Base-by-base conservation (phyloP, 2,329 filamentous ascomycete species). In the Claviceps sorghi region DNA sequence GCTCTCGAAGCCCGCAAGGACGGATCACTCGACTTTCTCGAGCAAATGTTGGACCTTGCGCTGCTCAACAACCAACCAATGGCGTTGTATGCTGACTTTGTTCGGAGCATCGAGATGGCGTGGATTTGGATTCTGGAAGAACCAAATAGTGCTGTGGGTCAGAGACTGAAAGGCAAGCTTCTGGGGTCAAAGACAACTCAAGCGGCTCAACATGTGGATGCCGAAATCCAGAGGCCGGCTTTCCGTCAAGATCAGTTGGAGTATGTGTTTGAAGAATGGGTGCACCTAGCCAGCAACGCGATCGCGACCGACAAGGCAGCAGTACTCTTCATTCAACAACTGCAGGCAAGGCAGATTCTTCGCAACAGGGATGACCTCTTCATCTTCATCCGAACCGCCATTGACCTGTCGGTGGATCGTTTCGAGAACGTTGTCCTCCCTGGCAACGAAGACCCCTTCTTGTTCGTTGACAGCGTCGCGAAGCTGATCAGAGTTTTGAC, bases 181-280 rank as follows among this genome's bases (percentile, higher is more conserved):
- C 58, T 72, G 42, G 67, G 69, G 43, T 69, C 73, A 3, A 67
- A 67, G 1, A 58, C 72, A 6, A 58, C 68, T 3, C 67, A 69
- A 40, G 64, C 69, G 8, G 57, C 64, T 56, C 64, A 55, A 73
- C 75, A 57, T 66, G 75, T 74, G 32, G 79, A 76, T 22, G 79
- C 83, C 53, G 76, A 80, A 49, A 59, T 62, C 34, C 42, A 50
- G 40, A 48, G 15, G 21, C 52, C 49, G 41, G 66, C 71, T 41
- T 74, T 79, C 34, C 83, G 83, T 58, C 80, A 83, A 56, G 88
- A 95, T 56, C 88, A 96, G 65, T 81, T 95, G 69, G 88, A 94
- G 60, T 97, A 98, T 64, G 78, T 96, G 21, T 96, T 98, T 62
- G 89, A 91, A 44, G 93, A 98, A 69, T 98, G 93, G 93, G 79